Conservation (phyloP, 208 protist species). For the Leishmania tarentolae region DNA sequence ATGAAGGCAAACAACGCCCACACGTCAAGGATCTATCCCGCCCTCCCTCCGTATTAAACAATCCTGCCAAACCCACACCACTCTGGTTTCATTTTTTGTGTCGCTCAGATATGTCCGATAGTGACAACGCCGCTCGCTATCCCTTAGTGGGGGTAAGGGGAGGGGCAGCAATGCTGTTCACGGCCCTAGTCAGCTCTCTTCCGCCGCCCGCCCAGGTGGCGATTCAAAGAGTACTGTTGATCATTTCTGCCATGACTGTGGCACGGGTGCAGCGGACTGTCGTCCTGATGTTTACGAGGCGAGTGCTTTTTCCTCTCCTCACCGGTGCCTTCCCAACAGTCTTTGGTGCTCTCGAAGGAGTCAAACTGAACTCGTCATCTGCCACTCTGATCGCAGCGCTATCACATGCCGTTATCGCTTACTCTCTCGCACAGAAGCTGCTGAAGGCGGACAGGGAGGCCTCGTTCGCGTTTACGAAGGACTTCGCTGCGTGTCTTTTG, state of each 20-base stretch:
- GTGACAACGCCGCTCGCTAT: conserved; percentile 2
- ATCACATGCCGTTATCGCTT: neutral
- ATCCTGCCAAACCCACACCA: neutral
- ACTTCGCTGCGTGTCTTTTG: neutral
- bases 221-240: conserved; percentile 9
- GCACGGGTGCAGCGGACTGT: conserved; percentile 7
- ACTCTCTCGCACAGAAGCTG: conserved; percentile 1
- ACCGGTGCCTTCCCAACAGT: neutral
- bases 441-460: neutral
- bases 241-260: conserved; percentile 2
- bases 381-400: neutral
- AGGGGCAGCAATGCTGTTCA: conserved; percentile 24
- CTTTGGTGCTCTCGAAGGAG: neutral
- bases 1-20: neutral
- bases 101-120: conserved; percentile 1
- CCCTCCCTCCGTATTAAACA: neutral
- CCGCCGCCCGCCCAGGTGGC: conserved; percentile 9
- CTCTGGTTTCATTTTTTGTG: neutral
- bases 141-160: conserved; percentile 25
- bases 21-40: neutral
- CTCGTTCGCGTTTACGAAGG: neutral
- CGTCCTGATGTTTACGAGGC: neutral
- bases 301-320: conserved; percentile 14
- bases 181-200: conserved; percentile 25
- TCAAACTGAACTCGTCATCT: neutral